These are phyloP conservation scores for Rhododendron ovatum DNA, from an alignment of 148 eudicot genomes.

Conservation along the genomic window DNA sequence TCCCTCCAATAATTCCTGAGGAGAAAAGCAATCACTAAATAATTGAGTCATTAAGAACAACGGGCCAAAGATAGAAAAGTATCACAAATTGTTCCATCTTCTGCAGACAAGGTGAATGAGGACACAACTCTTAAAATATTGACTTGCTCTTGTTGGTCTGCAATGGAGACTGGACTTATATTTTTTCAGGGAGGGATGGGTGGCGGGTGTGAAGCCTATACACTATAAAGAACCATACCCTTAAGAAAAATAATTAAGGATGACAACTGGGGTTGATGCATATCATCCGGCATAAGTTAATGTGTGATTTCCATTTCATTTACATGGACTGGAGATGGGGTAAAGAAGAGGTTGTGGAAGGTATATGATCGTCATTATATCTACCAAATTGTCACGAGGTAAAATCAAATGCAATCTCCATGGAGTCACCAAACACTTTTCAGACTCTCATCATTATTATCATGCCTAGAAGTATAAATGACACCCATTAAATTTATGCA, in stretches of 20 bases:
- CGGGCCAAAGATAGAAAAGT: neutral
- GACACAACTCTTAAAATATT: neutral
- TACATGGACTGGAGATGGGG: neutral
- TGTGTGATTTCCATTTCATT: neutral
- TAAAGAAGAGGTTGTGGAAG: neutral
- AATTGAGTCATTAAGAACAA: neutral
- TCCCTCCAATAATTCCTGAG: conserved; percentile 95
- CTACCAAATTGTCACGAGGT: neutral
- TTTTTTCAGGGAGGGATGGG: neutral
- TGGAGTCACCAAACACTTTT: neutral
- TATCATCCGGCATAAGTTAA: neutral
- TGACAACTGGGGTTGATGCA: neutral
- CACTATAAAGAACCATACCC: neutral
- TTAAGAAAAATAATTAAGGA: neutral
- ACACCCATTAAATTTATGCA: neutral
- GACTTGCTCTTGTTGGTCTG: neutral
- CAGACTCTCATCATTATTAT: neutral
- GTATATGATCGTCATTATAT: neutral
- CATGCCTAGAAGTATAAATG: neutral
- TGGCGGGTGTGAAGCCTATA: neutral
- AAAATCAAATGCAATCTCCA: neutral
- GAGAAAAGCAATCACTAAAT: neutral
- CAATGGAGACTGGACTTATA: neutral
- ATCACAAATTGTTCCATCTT: neutral
- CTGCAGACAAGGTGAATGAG: neutral